Evolutionary conservation across 2,329 filamentous ascomycete genomes (phyloP).

Genomic region (Penicillium sp.): DNA sequence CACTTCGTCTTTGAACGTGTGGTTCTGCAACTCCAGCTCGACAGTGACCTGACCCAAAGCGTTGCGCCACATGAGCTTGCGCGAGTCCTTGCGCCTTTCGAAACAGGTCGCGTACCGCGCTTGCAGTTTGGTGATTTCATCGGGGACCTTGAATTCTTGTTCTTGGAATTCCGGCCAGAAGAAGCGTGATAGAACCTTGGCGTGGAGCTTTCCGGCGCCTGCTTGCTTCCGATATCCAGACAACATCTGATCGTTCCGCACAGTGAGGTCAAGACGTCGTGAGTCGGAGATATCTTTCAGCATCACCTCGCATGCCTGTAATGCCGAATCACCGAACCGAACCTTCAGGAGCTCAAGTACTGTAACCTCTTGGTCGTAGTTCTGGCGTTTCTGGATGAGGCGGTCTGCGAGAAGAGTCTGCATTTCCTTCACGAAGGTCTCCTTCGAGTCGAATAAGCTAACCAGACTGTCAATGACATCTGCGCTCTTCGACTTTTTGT

Average conservation of each 20-base stretch:
- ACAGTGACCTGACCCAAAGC: conserved; percentile 71
- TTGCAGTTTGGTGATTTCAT: conserved; percentile 49
- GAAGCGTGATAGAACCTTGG: conserved; percentile 79
- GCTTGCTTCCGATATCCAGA: background rate
- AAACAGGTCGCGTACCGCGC: conserved; percentile 65
- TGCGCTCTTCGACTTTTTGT: conserved; percentile 76
- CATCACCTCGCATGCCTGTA: conserved; percentile 97
- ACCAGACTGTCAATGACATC: conserved; percentile 90
- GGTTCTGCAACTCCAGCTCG: conserved; percentile 73
- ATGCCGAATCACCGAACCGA: conserved; percentile 71
- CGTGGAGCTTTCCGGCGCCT: conserved; percentile 50
- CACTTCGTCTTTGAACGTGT: conserved; percentile 59
- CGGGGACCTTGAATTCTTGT: conserved; percentile 41
- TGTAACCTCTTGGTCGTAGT: conserved; percentile 70
- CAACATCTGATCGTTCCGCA: conserved; percentile 44
- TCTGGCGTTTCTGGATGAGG: conserved; percentile 55
- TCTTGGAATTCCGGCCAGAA: conserved; percentile 79
- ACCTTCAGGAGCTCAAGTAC: conserved; percentile 81
- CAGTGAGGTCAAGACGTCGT: conserved; percentile 58
- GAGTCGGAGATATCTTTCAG: conserved; percentile 85
- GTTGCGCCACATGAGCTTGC: conserved; percentile 82
- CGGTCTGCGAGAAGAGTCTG: conserved; percentile 81
- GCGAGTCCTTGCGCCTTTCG: conserved; percentile 67
- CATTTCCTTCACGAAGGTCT: conserved; percentile 88
- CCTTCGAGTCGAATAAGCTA: conserved; percentile 76